A percentile compares a stretch with the other conserved stretches of the same genome.
Evolutionary conservation across 108 stramenopile genomes (phyloP).

Genomic region (Chaetoceros muelleri): DNA sequence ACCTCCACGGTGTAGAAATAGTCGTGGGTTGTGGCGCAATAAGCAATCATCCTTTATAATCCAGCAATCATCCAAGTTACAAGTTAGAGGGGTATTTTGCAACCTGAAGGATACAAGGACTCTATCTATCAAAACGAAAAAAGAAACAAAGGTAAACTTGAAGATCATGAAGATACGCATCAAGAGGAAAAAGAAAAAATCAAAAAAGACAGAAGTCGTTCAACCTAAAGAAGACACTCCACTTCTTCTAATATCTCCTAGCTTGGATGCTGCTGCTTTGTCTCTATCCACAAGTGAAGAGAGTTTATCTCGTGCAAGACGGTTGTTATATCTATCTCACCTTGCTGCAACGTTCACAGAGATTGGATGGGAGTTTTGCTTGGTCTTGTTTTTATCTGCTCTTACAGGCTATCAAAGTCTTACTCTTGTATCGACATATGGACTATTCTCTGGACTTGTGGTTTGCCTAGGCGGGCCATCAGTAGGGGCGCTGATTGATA

Average conservation of each 20-base stretch:
- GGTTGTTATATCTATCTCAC: constrained; percentile 35
- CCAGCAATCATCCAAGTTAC: no score
- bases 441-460: constrained; percentile 17
- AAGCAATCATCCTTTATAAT: no score
- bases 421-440: constrained; percentile 44
- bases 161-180: not conserved
- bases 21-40: no score
- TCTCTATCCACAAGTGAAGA: no score
- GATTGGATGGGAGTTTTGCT: constrained; percentile 45
- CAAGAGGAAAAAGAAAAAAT: not conserved
- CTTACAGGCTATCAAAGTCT: constrained; percentile 36
- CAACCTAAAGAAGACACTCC: not conserved
- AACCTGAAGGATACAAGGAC: no score
- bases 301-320: not conserved
- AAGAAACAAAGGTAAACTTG: no score
- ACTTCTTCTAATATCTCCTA: not conserved
- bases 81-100: no score
- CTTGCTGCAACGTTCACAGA: constrained; percentile 46
- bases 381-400: constrained; percentile 48
- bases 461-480: constrained; percentile 25
- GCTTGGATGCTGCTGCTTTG: not conserved
- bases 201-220: not conserved
- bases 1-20: no score
- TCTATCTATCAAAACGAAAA: no score
- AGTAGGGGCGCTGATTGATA: constrained; percentile 24